Evolutionary conservation across 73 alveolate species (phyloP).

Genomic region (Symbiodinium pilosum): DNA sequence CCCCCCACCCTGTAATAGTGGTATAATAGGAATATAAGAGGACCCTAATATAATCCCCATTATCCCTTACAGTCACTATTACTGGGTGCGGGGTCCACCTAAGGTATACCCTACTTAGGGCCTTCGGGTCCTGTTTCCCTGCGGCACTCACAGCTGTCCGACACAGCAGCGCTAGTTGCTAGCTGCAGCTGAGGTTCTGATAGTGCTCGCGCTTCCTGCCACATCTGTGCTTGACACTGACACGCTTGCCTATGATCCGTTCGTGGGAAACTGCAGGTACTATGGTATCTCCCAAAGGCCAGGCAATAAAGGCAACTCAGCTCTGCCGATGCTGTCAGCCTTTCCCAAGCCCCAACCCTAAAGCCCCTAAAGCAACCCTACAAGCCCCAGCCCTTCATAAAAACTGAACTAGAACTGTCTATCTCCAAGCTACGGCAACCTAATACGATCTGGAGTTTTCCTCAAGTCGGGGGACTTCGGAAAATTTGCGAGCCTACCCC

Average conservation of each 20-base stretch:
- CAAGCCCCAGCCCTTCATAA: not conserved
- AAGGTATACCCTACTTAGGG: not conserved
- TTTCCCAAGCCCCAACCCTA: not conserved
- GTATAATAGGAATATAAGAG: not conserved
- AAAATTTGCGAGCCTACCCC: conserved; percentile 1
- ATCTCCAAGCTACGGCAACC: not conserved
- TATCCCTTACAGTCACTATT: too few species aligned
- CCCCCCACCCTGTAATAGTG: too few species aligned
- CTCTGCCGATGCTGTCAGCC: not conserved
- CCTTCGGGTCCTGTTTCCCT: not conserved
- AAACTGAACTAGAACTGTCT: not conserved
- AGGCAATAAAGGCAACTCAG: too few species aligned
- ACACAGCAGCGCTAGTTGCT: not conserved
- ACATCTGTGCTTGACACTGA: too few species aligned
- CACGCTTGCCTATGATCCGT: too few species aligned
- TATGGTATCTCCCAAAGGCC: too few species aligned
- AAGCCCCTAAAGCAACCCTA: too few species aligned
- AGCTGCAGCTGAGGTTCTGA: not conserved
- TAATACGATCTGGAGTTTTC: too few species aligned
- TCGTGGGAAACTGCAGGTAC: too few species aligned
- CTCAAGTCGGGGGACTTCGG: not conserved
- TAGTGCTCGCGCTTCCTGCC: conserved; percentile 89
- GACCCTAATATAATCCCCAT: too few species aligned
- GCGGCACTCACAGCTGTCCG: not conserved
- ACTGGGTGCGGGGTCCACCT: too few species aligned